Percentiles rank a stretch among this genome's conserved stretches.
phyloP scores from a whole-genome alignment of 495 filamentous ascomycete species.

The Umbilicaria muhlenbergii region DNA sequence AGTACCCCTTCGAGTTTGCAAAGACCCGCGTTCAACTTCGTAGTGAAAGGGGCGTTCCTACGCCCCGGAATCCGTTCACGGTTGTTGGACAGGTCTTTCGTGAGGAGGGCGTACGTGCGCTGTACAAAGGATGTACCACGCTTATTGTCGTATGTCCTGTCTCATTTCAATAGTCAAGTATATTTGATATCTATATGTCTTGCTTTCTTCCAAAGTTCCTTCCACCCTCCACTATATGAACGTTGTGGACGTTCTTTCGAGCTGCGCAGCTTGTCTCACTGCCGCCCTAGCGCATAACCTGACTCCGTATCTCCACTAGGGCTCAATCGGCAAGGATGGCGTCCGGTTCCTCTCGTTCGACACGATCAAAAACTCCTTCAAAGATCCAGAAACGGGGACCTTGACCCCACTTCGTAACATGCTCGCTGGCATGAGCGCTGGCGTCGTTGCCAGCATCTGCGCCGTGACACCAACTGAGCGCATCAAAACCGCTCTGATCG shows the following conservation, averaged over 20 bases:
- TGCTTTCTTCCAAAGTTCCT: no score
- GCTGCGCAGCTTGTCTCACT: not conserved
- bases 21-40: conserved; percentile 49
- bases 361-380: conserved; percentile 42
- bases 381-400: conserved; percentile 37
- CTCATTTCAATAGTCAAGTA: not conserved
- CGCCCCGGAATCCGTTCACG: conserved; percentile 34
- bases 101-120: conserved; percentile 37
- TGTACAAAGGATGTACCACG: conserved; percentile 50
- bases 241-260: not conserved
- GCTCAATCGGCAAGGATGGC: conserved; percentile 48
- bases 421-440: conserved; percentile 44
- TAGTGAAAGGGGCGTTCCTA: conserved; percentile 22
- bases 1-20: conserved; percentile 56
- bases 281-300: not conserved
- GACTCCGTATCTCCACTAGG: conserved; percentile 9
- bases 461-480: conserved; percentile 52
- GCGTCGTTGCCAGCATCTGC: conserved; percentile 39
- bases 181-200: no score
- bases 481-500: conserved; percentile 55
- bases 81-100: conserved; percentile 32
- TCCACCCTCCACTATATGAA: conserved; percentile 2
- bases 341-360: conserved; percentile 53
- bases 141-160: conserved; percentile 33
- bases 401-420: conserved; percentile 40